Conservation (phyloP, 768 basidiomycete genomes). For the Mycena maculata region DNA sequence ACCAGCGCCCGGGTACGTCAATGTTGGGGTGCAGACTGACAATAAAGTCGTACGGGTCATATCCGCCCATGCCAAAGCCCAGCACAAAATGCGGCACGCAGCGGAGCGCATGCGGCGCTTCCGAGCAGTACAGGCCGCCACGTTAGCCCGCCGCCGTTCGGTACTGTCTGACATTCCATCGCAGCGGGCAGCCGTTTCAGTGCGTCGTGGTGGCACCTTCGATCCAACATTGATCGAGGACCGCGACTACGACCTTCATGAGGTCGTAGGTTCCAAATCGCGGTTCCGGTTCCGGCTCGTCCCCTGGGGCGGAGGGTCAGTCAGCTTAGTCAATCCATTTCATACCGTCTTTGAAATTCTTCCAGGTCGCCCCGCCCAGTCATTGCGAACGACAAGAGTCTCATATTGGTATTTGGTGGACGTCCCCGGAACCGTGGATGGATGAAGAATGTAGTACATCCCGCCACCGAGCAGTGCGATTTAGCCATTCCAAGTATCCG, state of each 20-base stretch:
- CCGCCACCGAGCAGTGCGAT: not conserved
- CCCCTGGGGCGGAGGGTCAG: not conserved
- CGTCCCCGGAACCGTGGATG: not conserved
- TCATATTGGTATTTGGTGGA: not conserved
- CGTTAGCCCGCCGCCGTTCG: too few species aligned
- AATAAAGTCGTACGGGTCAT: too few species aligned
- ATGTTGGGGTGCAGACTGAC: too few species aligned
- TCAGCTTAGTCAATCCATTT: too few species aligned
- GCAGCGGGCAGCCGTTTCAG: not conserved
- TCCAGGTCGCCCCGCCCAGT: not conserved
- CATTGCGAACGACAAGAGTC: not conserved
- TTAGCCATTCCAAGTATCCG: not conserved
- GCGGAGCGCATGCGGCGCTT: not conserved
- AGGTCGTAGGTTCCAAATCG: not conserved
- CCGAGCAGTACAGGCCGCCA: not conserved
- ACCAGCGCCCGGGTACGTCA: too few species aligned
- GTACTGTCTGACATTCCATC: not conserved
- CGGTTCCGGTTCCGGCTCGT: too few species aligned
- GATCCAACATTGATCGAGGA: not conserved
- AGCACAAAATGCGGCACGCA: not conserved
- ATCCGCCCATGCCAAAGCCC: not conserved
- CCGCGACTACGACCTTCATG: slow-evolving; percentile 3
- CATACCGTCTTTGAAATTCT: not conserved
- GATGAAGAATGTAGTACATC: not conserved
- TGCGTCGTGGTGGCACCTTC: not conserved